Percentiles rank a stretch among this genome's conserved stretches.
Evolutionary conservation across 176 grass and related monocot genomes (phyloP).

Genomic region (Puya raimondii): DNA sequence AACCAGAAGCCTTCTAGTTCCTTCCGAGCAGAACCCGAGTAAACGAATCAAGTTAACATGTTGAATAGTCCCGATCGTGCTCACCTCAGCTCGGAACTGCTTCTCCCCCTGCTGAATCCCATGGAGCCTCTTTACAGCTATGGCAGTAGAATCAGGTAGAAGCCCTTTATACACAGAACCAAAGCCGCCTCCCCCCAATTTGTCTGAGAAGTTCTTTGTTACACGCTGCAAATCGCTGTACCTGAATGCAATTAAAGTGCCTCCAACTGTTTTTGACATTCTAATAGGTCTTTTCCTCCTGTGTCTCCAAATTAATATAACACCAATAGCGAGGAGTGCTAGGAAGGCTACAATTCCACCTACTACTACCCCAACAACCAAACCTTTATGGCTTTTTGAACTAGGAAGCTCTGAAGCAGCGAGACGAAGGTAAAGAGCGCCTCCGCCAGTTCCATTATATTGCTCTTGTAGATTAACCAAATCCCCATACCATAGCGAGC

Average conservation of each 20-base stretch:
- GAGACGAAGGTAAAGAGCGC: conserved; percentile 40
- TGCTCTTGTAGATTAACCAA: conserved; percentile 43
- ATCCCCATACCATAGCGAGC: conserved; percentile 31
- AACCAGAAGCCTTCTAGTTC: conserved; percentile 33
- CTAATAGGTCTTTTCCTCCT: background rate
- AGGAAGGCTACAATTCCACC: conserved; percentile 1
- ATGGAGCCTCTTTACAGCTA: conserved; percentile 59
- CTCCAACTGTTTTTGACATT: background rate
- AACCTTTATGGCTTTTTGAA: conserved; percentile 10
- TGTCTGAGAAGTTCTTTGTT: conserved; percentile 42
- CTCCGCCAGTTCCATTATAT: conserved; percentile 17
- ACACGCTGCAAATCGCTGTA: conserved; percentile 25
- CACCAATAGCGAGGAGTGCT: conserved; percentile 6
- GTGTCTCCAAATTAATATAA: conserved; percentile 13
- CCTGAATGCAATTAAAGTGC: conserved; percentile 22
- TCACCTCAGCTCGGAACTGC: conserved; percentile 58
- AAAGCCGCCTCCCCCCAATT: conserved; percentile 46
- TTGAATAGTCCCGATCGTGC: conserved; percentile 46
- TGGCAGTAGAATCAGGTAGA: conserved; percentile 22
- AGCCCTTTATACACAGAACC: conserved; percentile 57
- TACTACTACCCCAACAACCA: background rate
- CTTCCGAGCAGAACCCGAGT: conserved; percentile 50
- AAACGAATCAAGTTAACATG: conserved; percentile 50
- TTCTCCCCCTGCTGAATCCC: conserved; percentile 46
- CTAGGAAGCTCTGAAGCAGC: conserved; percentile 26